These are phyloP conservation scores for Penicillium fimorum DNA, from an alignment of 495 filamentous ascomycete genomes.

Conservation along the genomic window DNA sequence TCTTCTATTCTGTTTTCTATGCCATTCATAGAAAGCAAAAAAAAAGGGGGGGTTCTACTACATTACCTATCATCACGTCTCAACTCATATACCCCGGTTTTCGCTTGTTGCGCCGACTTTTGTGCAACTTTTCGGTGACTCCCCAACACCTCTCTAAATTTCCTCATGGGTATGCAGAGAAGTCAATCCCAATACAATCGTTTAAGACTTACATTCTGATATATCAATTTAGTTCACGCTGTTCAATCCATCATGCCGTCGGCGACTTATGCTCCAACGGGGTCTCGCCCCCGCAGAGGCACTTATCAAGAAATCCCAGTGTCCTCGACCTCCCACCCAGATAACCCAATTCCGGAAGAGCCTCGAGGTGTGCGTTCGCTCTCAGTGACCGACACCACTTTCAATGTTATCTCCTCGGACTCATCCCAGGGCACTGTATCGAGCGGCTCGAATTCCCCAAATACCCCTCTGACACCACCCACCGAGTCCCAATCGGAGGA, in stretches of 20 bases:
- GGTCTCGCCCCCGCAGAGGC: conserved; percentile 25
- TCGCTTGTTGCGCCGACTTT: background rate
- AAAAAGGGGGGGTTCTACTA: background rate
- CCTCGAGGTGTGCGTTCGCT: conserved; percentile 44
- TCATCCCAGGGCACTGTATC: conserved; percentile 43
- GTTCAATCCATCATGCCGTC: conserved; percentile 32
- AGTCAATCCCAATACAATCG: background rate
- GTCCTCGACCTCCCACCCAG: conserved; percentile 52
- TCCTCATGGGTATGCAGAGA: conserved; percentile 21
- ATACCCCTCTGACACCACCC: conserved; percentile 50
- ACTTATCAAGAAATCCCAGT: conserved; percentile 40
- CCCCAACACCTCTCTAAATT: background rate
- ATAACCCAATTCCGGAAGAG: conserved; percentile 58
- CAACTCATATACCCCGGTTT: background rate
- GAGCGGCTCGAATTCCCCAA: conserved; percentile 42
- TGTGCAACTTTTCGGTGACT: background rate
- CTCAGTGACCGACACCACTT: conserved; percentile 41
- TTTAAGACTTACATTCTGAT: conserved; percentile 3
- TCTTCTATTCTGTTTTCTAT: conserved; percentile 7
- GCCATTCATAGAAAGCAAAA: conserved; percentile 1
- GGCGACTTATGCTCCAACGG: conserved; percentile 26
- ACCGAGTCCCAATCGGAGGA: conserved; percentile 50
- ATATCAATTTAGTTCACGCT: conserved; percentile 33
- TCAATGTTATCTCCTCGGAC: conserved; percentile 37
- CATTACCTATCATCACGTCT: background rate